Percentiles rank a stretch among this genome's conserved stretches.
These are phyloP conservation scores for Psilocybe azurescens DNA, from an alignment of 768 basidiomycete species.

Conservation along the genomic window DNA sequence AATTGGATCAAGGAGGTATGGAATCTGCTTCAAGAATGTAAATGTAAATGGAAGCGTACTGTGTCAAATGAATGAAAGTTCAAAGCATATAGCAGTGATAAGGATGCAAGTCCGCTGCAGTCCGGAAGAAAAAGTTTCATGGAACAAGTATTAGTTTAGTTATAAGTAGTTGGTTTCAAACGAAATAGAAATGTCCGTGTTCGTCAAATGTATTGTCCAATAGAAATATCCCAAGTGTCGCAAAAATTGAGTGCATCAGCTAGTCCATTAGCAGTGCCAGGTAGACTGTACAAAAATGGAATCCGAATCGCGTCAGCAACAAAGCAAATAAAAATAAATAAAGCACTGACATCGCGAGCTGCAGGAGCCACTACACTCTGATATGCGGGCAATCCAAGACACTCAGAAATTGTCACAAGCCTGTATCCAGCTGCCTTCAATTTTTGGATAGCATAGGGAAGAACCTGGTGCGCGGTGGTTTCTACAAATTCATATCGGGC, in stretches of 20 bases:
- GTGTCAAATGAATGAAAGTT: no score
- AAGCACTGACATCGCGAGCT: slow-evolving; percentile 13
- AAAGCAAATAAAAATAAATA: not conserved
- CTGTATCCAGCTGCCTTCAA: slow-evolving; percentile 46
- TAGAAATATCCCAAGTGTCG: not conserved
- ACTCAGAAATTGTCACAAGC: slow-evolving; percentile 49
- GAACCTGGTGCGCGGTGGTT: slow-evolving; percentile 18
- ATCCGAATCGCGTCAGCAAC: not conserved
- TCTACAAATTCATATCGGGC: not conserved
- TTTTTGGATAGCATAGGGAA: slow-evolving; percentile 34
- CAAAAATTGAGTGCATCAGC: no score
- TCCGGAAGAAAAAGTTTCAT: no score
- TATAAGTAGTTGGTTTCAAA: no score
- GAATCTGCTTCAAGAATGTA: no score
- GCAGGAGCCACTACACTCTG: slow-evolving; percentile 35
- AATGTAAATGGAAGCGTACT: no score
- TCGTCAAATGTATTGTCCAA: not conserved
- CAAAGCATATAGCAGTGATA: no score
- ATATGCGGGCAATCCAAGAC: slow-evolving; percentile 43
- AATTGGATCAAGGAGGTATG: no score
- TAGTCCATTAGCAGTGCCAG: slow-evolving; percentile 27
- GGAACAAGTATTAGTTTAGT: no score
- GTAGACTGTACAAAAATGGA: slow-evolving; percentile 18
- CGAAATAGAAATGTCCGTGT: no score
- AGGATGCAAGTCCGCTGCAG: no score